Evolutionary conservation across 2,329 filamentous ascomycete genomes (phyloP), one percentile per base, ranked within the genome.

Genomic region (Exophiala sp.): DNA sequence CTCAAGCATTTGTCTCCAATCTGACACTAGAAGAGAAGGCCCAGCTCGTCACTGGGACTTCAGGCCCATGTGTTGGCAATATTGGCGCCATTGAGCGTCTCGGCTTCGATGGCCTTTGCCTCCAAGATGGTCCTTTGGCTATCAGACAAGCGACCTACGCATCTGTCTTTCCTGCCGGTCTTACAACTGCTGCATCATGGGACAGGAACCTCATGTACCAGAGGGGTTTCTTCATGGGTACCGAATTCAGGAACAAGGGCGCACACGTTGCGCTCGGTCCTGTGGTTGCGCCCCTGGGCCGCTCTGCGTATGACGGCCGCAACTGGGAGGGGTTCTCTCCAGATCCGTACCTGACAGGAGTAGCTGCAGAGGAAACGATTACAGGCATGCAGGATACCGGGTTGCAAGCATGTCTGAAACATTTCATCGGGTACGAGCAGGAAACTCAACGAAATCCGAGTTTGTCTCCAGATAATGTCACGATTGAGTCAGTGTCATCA

Each of bases 381-480:
- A 58, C 65, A 46, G 75, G 76, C 11, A 71, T 78, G 60, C 71
- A 80, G 63, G 66, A 68, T 48, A 66, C 65, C 0, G 74, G 74
- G 52, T 70, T 75, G 3, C 72, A 71, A 39, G 69, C 74, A 9
- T 72, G 65, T 39, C 58, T 64, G 18, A 63, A 78, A 63, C 77
- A 75, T 59, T 77, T 66, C 53, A 71, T 88, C 47, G 78, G 78
- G 32, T 87, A 90, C 67, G 86, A 90, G 67, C 86, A 89, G 68
- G 85, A 88, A 67, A 74, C 50, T 3, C 50, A 62, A 12, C 48
- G 61, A 20, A 60, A 59, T 34, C 61, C 61, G 20, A 47, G 33
- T 29, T 86, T 89, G 67, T 57, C 68, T 21, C 58, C 63, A 18
- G 75, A 80, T 47, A 75, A 74, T 6, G 75, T 80, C 60, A 79